A percentile compares a stretch with the other conserved stretches of the same genome.
Evolutionary conservation across 2,329 filamentous ascomycete species (phyloP).

Genomic region (Penicillium frequentans): DNA sequence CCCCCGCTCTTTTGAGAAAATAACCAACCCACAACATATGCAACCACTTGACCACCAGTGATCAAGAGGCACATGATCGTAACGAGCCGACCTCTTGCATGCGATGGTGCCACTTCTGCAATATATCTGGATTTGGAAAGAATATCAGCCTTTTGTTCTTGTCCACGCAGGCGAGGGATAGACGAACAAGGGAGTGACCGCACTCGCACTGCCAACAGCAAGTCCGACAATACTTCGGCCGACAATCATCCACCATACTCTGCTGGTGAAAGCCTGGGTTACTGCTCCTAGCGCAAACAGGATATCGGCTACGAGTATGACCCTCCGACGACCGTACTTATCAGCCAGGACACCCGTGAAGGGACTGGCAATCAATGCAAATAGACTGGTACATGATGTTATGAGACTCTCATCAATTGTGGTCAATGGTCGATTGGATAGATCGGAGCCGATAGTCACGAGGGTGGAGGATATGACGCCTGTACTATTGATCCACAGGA

Average conservation of each 20-base stretch:
- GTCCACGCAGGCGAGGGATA: not conserved
- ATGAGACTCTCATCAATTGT: slow-evolving; percentile 61
- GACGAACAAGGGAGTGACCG: slow-evolving; percentile 71
- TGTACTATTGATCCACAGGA: slow-evolving; percentile 44
- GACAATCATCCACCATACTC: slow-evolving; percentile 47
- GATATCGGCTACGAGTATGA: slow-evolving; percentile 49
- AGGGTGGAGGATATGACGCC: slow-evolving; percentile 63
- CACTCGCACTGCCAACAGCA: slow-evolving; percentile 57
- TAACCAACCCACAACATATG: slow-evolving; percentile 79
- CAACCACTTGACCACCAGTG: slow-evolving; percentile 83
- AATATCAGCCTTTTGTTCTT: not conserved
- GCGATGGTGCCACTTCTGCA: slow-evolving; percentile 76
- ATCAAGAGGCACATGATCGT: slow-evolving; percentile 81
- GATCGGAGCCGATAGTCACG: slow-evolving; percentile 55
- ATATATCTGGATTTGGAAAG: slow-evolving; percentile 60
- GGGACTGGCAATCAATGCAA: slow-evolving; percentile 58
- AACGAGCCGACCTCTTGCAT: slow-evolving; percentile 74
- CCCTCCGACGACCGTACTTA: slow-evolving; percentile 46
- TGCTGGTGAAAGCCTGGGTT: slow-evolving; percentile 41
- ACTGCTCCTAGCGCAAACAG: slow-evolving; percentile 48
- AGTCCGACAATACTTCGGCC: slow-evolving; percentile 50
- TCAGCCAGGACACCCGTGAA: slow-evolving; percentile 55
- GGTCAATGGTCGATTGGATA: slow-evolving; percentile 50
- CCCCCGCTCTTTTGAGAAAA: slow-evolving; percentile 63
- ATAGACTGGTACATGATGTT: slow-evolving; percentile 58